Base-by-base conservation (phyloP, 768 basidiomycete genomes). In the Termitomyces heimii region DNA sequence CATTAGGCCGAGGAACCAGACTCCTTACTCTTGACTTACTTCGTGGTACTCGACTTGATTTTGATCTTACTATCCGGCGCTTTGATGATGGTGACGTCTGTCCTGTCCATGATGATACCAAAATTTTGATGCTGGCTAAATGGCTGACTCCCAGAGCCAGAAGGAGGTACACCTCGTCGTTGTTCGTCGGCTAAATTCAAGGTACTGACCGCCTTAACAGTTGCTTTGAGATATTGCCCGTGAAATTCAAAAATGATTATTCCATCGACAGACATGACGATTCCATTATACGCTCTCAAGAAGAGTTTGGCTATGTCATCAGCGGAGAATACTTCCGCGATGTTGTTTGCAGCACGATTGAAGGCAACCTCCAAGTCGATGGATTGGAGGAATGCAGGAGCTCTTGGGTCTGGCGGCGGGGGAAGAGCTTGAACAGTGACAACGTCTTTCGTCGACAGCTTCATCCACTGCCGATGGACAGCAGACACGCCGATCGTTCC, bases 81-180 rank as follows among this genome's bases (percentile, higher is more conserved):
- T 71, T 96, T 97, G 72, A 94, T 75, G 71, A 97, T 83, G 2
- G 84, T 91, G 31, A 98, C 75, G 62, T 97, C 94, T n/a, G 94
- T 96, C 70, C 89, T 89, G 57, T 89, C 86, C 82, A 95, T 94
- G 45, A 95, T 59, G 31, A 98, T 81, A 18, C 94, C 95, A 59
- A 83, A 82, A 45, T 73, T 57, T 31, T 70, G 64, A 31, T 67
- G 63, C 56, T 67, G 62, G 50, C 54, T 62, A 24, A 64, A 56
- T 52, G 62, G 67, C 32, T 67, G 69, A 22, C 66, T 70, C 32
- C 63, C 55, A 60, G 71, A 60, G 48, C 66, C 53, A 59, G 71
- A 59, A 50, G 67, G 48, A 50, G 67, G 48, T 8, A 29, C 60
- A 39, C 78, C 73, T 60, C 78, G 70, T 58, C 80, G 69, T 72